Evolutionary conservation across 2,329 filamentous ascomycete species (phyloP).

Genomic region (Ophiostoma populinum): DNA sequence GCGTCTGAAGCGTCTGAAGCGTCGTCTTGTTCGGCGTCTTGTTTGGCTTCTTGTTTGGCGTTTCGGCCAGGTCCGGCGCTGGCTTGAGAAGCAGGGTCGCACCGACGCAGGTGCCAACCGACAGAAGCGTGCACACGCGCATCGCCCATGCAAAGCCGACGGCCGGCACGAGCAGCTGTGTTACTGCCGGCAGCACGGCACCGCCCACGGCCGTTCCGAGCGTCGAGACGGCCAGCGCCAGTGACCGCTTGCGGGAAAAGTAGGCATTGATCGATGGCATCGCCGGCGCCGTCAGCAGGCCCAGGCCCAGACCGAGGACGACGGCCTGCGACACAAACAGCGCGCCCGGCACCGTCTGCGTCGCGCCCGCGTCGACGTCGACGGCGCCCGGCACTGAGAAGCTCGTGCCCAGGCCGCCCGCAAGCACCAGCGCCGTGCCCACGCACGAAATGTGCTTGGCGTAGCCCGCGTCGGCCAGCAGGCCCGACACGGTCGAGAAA

Average conservation of each 20-base stretch:
- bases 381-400: conserved; percentile 27
- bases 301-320: conserved; percentile 35
- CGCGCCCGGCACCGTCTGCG: neutral
- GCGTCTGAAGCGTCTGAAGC: neutral
- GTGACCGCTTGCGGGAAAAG: conserved; percentile 35
- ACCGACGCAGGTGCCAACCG: conserved; percentile 26
- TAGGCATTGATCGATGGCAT: conserved; percentile 37
- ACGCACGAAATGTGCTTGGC: conserved; percentile 22
- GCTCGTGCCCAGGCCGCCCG: conserved; percentile 32
- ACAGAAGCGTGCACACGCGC: conserved; percentile 41
- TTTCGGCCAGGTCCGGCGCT: neutral
- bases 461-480: conserved; percentile 33
- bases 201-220: conserved; percentile 45
- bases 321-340: conserved; percentile 36
- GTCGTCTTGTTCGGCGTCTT: neutral
- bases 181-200: conserved; percentile 42
- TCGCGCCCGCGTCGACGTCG: neutral
- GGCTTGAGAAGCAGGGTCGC: conserved; percentile 24
- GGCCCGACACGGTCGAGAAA: conserved; percentile 29
- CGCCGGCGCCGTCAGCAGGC: conserved; percentile 36
- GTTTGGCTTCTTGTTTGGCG: neutral
- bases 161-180: conserved; percentile 38
- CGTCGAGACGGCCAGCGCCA: conserved; percentile 42
- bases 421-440: conserved; percentile 24
- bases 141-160: conserved; percentile 51